A percentile compares a stretch with the other conserved stretches of the same genome.
Conservation (phyloP, 495 filamentous ascomycete species). For the Parathielavia hyrcaniae region DNA sequence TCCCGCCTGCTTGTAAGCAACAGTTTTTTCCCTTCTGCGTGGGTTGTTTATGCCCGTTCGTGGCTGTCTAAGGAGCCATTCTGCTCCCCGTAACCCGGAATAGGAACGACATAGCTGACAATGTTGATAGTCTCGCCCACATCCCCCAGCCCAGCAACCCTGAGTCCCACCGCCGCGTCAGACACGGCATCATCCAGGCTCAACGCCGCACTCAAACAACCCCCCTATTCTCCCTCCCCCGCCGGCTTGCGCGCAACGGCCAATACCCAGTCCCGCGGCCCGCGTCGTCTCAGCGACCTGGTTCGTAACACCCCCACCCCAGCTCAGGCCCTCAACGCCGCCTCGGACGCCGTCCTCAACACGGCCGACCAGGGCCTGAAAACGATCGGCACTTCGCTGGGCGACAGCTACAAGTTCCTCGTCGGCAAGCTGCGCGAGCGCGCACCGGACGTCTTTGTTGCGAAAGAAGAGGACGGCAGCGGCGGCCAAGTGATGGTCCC, state of each 20-base stretch:
- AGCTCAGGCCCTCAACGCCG: conserved; percentile 68
- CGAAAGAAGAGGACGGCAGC: conserved; percentile 11
- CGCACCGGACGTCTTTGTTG: conserved; percentile 37
- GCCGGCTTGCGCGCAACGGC: conserved; percentile 35
- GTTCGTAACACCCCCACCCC: conserved; percentile 58
- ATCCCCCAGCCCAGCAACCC: conserved; percentile 35
- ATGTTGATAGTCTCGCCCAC: conserved; percentile 29
- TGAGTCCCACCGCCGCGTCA: conserved; percentile 7
- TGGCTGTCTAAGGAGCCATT: too few species aligned
- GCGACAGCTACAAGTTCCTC: conserved; percentile 87
- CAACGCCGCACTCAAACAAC: conserved; percentile 35
- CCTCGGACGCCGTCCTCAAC: conserved; percentile 73
- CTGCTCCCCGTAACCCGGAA: too few species aligned
- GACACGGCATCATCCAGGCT: conserved; percentile 25
- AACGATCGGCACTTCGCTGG: conserved; percentile 78
- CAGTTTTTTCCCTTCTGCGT: too few species aligned
- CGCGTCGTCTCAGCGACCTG: conserved; percentile 69
- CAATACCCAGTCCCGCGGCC: conserved; percentile 39
- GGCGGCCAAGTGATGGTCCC: conserved; percentile 52
- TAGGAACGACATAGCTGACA: too few species aligned
- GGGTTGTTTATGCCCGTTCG: too few species aligned
- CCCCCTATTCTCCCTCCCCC: conserved; percentile 23
- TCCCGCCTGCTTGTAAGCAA: conserved; percentile 39
- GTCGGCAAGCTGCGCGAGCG: conserved; percentile 81
- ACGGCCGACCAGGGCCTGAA: conserved; percentile 88